Conservation (phyloP, 2,329 filamentous ascomycete genomes). For the Diaporthe eres region DNA sequence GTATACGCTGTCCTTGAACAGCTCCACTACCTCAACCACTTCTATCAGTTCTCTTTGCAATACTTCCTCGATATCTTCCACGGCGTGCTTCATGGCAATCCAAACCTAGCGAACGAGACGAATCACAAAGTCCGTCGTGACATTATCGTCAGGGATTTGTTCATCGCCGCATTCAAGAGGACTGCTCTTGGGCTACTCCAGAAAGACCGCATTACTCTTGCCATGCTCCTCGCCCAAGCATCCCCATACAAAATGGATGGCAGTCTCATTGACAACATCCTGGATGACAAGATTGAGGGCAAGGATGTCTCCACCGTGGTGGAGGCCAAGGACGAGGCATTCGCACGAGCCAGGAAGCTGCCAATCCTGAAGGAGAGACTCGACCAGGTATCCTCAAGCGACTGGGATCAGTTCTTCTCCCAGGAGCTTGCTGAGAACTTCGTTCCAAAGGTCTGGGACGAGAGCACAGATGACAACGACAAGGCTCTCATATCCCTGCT, state of each 20-base stretch:
- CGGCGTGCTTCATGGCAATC: conserved; percentile 86
- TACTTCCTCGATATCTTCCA: conserved; percentile 99
- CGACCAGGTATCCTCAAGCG: conserved; percentile 69
- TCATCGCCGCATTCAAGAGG: conserved; percentile 90
- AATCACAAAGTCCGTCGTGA: conserved; percentile 87
- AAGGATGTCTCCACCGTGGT: conserved; percentile 82
- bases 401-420: conserved; percentile 86
- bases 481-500: conserved; percentile 86
- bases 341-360: conserved; percentile 78
- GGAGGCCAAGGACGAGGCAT: conserved; percentile 75
- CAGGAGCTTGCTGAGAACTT: conserved; percentile 90
- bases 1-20: conserved; percentile 98
- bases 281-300: conserved; percentile 83
- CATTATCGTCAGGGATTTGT: conserved; percentile 91
- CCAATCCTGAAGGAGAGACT: conserved; percentile 81
- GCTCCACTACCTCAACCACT: conserved; percentile 97
- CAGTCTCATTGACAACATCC: conserved; percentile 85
- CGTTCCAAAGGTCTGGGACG: conserved; percentile 83
- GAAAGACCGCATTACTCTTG: conserved; percentile 93
- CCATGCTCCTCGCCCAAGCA: conserved; percentile 94
- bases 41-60: conserved; percentile 98
- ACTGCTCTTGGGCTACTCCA: conserved; percentile 95
- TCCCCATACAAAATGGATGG: conserved; percentile 98
- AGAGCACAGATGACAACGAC: conserved; percentile 75
- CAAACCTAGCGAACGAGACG: conserved; percentile 76